Base-by-base conservation (phyloP, 805 yeast genomes). In the Lachancea quebecensis region DNA sequence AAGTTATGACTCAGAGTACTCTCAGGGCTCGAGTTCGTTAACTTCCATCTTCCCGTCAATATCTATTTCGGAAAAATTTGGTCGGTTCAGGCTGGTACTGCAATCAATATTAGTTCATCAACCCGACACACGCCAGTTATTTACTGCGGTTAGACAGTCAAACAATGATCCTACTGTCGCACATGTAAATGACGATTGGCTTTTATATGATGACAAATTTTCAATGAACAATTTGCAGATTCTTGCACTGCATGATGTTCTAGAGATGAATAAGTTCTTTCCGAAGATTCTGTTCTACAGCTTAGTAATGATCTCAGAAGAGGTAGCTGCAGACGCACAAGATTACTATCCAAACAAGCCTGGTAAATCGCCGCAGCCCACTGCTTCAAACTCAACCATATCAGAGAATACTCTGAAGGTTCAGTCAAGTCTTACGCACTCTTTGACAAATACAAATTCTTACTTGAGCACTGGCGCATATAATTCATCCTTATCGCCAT, bases 111-210 rank as follows among this genome's bases (percentile, higher is more conserved):
- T 65, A 27, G 49, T 64, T n/a, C 48, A 55, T 6, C 52, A 59
- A 42, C 54, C 59, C 7, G 52, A 41, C 2, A 51, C 59, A 2
- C 51, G 51, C n/a, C 59, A 58, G 38, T 49, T 58, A 15, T 52
- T 47, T 31, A 64, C 68, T 1, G 67, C 66, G 1, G 60, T 64
- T 2, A 58, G 66, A 39, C 66, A 64, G 42, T 53, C 57, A 7
- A 51, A 53, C 32, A 57, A 55, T 39, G 56, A 54, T 31, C 58
- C 60, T 1, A 51, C 54, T 16, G 54, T 48, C 8, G 66, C 67
- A 4, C 54, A 58, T 48, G 55, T 64, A 33, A 59, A 59, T 12
- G 72, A 69, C 39, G 72, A 69, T 38, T 70, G 74, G 74, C 49
- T 69, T 11, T 48, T 69, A 4, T 70, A 69, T 43, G 74, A 70